These are phyloP conservation scores for Penicillium sp. DNA, from an alignment of 2,329 filamentous ascomycete species.

Conservation along the genomic window DNA sequence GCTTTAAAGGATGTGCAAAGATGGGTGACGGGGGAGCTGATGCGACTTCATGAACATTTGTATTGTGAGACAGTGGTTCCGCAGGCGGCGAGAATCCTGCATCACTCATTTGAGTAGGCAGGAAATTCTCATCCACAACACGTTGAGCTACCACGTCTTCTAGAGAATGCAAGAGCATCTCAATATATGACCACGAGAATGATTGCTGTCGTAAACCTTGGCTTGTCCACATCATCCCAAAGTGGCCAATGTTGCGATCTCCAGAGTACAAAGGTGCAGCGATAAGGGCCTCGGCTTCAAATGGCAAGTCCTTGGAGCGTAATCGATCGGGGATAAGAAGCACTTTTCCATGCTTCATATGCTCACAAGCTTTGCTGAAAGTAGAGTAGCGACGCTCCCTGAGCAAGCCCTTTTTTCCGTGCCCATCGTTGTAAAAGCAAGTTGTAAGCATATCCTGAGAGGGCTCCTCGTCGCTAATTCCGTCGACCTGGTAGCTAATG, in stretches of 20 bases:
- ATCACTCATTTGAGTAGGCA: conserved; percentile 33
- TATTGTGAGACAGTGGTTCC: conserved; percentile 13
- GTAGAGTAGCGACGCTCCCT: conserved; percentile 62
- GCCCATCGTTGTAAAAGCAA: conserved; percentile 63
- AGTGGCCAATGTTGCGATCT: conserved; percentile 60
- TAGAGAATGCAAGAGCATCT: conserved; percentile 64
- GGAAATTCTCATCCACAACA: conserved; percentile 52
- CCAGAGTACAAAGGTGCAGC: conserved; percentile 62
- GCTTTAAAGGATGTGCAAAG: conserved; percentile 61
- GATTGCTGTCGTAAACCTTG: conserved; percentile 55
- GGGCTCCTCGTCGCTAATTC: conserved; percentile 57
- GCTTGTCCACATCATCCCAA: conserved; percentile 68
- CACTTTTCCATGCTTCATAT: conserved; percentile 69
- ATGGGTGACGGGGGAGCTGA: conserved; percentile 54
- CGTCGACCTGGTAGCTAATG: conserved; percentile 57
- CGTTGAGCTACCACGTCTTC: conserved; percentile 63
- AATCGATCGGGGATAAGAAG: conserved; percentile 63
- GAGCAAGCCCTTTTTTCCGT: conserved; percentile 49
- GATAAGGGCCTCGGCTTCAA: conserved; percentile 63
- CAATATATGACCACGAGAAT: conserved; percentile 63
- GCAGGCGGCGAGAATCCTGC: background rate
- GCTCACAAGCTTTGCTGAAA: conserved; percentile 61
- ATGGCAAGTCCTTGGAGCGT: conserved; percentile 54
- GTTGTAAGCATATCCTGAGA: conserved; percentile 62
- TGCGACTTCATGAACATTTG: conserved; percentile 41